Evolutionary conservation across 2,329 filamentous ascomycete genomes (phyloP).

Genomic region (Cyphellophora europaea): DNA sequence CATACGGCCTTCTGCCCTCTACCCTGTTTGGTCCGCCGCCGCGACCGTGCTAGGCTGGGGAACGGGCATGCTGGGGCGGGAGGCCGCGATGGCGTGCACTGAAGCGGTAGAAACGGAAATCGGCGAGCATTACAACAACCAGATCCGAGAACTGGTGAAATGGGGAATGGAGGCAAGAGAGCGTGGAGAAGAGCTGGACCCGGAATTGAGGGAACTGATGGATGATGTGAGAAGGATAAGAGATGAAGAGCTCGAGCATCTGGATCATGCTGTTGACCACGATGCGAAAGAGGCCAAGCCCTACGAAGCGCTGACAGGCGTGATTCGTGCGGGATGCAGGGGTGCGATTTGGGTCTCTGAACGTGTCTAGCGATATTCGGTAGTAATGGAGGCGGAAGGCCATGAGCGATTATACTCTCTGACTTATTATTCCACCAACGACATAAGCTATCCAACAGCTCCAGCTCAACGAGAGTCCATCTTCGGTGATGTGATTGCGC

Average conservation of each 20-base stretch:
- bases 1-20: slow-evolving; percentile 84
- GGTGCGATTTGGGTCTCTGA: slow-evolving; percentile 82
- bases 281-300: slow-evolving; percentile 84
- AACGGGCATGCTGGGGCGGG: slow-evolving; percentile 78
- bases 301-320: slow-evolving; percentile 77
- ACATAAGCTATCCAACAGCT: too few relatives aligned
- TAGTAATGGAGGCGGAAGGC: slow-evolving; percentile 11
- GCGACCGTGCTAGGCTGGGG: slow-evolving; percentile 79
- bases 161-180: slow-evolving; percentile 71
- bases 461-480: too few relatives aligned
- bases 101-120: slow-evolving; percentile 99
- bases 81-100: slow-evolving; percentile 97
- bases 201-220: slow-evolving; percentile 66
- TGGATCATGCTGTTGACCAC: slow-evolving; percentile 89
- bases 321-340: slow-evolving; percentile 82
- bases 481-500: too few relatives aligned
- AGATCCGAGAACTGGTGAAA: slow-evolving; percentile 70
- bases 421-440: too few relatives aligned
- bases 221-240: slow-evolving; percentile 69
- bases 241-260: slow-evolving; percentile 92
- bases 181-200: slow-evolving; percentile 69
- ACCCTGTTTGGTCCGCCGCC: slow-evolving; percentile 76
- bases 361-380: too few relatives aligned
- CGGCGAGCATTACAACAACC: slow-evolving; percentile 87
- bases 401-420: too few relatives aligned